phyloP scores from a whole-genome alignment of 2,329 filamentous ascomycete species.

The Pseudocercospora eumusae region DNA sequence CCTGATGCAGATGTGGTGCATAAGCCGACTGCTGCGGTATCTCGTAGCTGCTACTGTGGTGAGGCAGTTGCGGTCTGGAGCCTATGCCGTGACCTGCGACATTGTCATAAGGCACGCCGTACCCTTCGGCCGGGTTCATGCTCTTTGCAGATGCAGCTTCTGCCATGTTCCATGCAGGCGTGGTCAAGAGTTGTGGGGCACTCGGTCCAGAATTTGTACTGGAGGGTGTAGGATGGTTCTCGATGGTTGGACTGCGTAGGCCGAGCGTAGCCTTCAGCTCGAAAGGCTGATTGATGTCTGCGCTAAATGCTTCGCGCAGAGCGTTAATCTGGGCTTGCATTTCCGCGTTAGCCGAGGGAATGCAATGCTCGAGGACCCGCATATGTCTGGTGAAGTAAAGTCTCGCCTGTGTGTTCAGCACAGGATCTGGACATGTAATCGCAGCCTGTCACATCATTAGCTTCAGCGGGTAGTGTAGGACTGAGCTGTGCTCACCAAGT shows the following conservation, averaged over 20 bases:
- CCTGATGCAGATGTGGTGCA: conserved; percentile 27
- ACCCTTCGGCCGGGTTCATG: conserved; percentile 31
- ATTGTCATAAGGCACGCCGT: conserved; percentile 29
- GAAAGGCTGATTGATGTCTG: conserved; percentile 80
- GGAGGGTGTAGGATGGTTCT: conserved; percentile 37
- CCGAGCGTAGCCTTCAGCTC: conserved; percentile 79
- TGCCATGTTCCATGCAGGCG: conserved; percentile 29
- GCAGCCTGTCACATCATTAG: conserved; percentile 60
- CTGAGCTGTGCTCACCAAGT: conserved; percentile 67
- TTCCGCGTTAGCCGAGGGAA: conserved; percentile 78
- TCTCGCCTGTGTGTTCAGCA: conserved; percentile 78
- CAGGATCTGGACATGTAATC: conserved; percentile 87
- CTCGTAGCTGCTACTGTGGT: conserved; percentile 27
- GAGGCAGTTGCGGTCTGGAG: conserved; percentile 26
- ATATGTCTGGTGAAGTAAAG: conserved; percentile 93
- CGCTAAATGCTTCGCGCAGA: conserved; percentile 86
- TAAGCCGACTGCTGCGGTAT: conserved; percentile 27
- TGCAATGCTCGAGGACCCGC: conserved; percentile 85
- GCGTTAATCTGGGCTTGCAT: conserved; percentile 88
- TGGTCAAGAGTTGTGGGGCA: conserved; percentile 14
- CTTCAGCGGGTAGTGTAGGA: background rate
- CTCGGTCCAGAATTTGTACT: conserved; percentile 25
- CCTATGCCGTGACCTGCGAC: conserved; percentile 21
- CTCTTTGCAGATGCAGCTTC: conserved; percentile 30
- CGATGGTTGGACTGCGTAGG: conserved; percentile 65